phyloP scores from a whole-genome alignment of 1,139 yeast species.

The Candida freyschussii region DNA sequence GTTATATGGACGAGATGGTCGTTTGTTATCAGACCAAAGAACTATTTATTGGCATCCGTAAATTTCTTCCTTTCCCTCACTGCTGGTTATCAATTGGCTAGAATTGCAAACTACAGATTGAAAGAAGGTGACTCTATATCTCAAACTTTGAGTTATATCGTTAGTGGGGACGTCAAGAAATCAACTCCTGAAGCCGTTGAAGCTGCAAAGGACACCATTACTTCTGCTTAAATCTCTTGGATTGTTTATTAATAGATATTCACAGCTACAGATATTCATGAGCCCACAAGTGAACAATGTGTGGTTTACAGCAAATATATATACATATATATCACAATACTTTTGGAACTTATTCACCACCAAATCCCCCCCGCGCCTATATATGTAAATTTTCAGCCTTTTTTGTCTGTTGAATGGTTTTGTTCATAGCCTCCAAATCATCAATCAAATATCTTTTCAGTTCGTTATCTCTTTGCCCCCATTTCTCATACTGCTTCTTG shows the following conservation, averaged over 20 bases:
- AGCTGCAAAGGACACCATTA: constrained; percentile 9
- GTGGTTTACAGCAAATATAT: too few species aligned
- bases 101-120: constrained; percentile 64
- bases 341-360: too few species aligned
- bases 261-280: too few species aligned
- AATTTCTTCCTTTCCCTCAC: constrained; percentile 91
- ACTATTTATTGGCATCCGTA: constrained; percentile 82
- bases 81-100: constrained; percentile 75
- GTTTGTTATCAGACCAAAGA: constrained; percentile 85
- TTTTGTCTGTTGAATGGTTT: constrained; percentile 27
- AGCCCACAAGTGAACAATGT: too few species aligned
- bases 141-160: constrained; percentile 54
- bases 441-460: constrained; percentile 37
- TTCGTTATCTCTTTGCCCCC: constrained; percentile 38
- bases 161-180: constrained; percentile 36
- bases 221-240: constrained; percentile 7
- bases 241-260: too few species aligned
- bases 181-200: constrained; percentile 4
- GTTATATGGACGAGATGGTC: constrained; percentile 99
- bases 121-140: constrained; percentile 44
- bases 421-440: constrained; percentile 32
- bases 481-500: constrained; percentile 32
- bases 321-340: too few species aligned
- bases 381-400: constrained; percentile 3
- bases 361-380: too few species aligned